These are phyloP conservation scores for Nigrospora sphaerica DNA, from an alignment of 2,329 filamentous ascomycete genomes.

Conservation along the genomic window DNA sequence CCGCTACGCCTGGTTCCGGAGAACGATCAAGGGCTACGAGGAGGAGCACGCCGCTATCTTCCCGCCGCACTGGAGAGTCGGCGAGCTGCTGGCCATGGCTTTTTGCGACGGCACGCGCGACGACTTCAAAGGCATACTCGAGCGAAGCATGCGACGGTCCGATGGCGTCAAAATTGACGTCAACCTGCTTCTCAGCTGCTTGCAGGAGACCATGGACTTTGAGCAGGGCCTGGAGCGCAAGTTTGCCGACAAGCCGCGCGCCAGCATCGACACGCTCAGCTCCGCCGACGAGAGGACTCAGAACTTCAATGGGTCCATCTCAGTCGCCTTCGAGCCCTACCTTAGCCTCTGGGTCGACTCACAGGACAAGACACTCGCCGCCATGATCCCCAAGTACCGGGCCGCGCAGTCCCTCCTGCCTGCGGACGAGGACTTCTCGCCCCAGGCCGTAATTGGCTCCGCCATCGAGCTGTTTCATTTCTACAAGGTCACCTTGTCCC, in stretches of 20 bases:
- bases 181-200: slow-evolving; percentile 76
- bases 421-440: slow-evolving; percentile 83
- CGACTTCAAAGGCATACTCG: slow-evolving; percentile 89
- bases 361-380: slow-evolving; percentile 80
- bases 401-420: slow-evolving; percentile 67
- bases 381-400: slow-evolving; percentile 82
- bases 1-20: slow-evolving; percentile 91
- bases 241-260: slow-evolving; percentile 66
- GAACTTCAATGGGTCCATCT: slow-evolving; percentile 84
- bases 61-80: slow-evolving; percentile 79
- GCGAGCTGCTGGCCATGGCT: slow-evolving; percentile 80
- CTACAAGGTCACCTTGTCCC: slow-evolving; percentile 85
- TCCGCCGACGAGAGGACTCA: slow-evolving; percentile 70
- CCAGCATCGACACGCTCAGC: slow-evolving; percentile 83
- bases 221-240: slow-evolving; percentile 84
- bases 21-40: slow-evolving; percentile 93
- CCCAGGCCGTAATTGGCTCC: slow-evolving; percentile 82
- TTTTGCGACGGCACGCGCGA: slow-evolving; percentile 95
- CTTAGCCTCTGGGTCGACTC: slow-evolving; percentile 95
- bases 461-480: slow-evolving; percentile 97
- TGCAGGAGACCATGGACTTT: slow-evolving; percentile 95
- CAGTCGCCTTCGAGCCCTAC: slow-evolving; percentile 95
- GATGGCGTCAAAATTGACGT: slow-evolving; percentile 82
- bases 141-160: slow-evolving; percentile 72
- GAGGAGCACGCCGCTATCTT: slow-evolving; percentile 88